Evolutionary conservation across 345 rosid species (phyloP), one percentile per base, ranked within the genome.

Genomic region (Clausena lansium): DNA sequence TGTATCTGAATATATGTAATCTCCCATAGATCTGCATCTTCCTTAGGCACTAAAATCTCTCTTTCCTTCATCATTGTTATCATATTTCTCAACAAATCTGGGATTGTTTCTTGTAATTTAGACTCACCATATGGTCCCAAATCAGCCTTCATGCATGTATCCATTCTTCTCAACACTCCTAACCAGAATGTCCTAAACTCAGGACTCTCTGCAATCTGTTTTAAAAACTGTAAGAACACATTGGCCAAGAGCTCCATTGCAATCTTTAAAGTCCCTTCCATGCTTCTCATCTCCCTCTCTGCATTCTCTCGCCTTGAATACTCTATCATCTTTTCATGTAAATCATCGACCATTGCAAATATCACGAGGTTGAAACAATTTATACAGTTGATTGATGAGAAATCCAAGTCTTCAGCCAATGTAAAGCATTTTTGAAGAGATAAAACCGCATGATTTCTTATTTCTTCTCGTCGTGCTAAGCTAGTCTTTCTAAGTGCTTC

Each of bases 81-180:
- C 83, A 96, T 91, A 58, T 83, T 86, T 20, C 81, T 93, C 86
- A 94, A 68, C 69, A 94, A 76, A 2, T 86, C 89, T 20, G 99
- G 94, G 30, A 92, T 85, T 5, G 80, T 75, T 20, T 89, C 86
- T 30, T 86, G 88, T 79, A 94, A 78, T 30, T 66, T 81, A 9
- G 95, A 88, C 60, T 88, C 88, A 1, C 97, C 99, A 39, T 86
- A 91, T 0, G 61, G 77, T 55, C 97, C 97, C 70, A 93, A 70
- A 79, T 93, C 94, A 1, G 95, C 93, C 70, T 95, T 93, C 96
- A 95, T 92, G 72, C 97, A 95, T 0, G 99, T 95, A 74, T 93
- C 99, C 99, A 93, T 93, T 68, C 99, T 91, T 65, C 98, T 91
- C 83, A 96, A 70, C 25, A 94, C 88, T 32, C 98, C 98, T 9